phyloP scores from a whole-genome alignment of 2,329 filamentous ascomycete species.

The Aspergillus arachidicola region DNA sequence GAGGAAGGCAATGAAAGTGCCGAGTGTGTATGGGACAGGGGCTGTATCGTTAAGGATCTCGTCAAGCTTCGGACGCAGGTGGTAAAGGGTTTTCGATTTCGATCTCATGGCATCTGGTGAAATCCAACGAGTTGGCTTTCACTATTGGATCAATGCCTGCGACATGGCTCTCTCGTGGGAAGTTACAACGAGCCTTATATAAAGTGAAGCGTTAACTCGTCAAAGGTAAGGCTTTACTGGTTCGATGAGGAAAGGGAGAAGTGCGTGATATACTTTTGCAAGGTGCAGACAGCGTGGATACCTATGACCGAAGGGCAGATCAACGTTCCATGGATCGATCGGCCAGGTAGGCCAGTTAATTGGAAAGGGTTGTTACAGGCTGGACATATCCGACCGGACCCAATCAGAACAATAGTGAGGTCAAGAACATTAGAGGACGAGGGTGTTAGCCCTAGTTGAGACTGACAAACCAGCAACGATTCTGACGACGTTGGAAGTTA shows the following conservation, averaged over 20 bases:
- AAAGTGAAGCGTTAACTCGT: not conserved
- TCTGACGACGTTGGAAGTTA: not conserved
- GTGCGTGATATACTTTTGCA: not conserved
- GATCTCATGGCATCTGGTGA: not conserved
- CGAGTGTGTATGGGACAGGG: constrained; percentile 80
- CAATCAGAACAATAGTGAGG: constrained; percentile 23
- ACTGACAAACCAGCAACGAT: not conserved
- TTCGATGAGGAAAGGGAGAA: not conserved
- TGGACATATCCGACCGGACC: not conserved
- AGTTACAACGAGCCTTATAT: not conserved
- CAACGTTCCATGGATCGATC: not conserved
- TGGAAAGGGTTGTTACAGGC: not conserved
- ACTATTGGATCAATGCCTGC: not conserved
- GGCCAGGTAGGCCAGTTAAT: not conserved
- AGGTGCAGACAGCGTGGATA: not conserved
- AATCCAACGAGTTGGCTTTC: not conserved
- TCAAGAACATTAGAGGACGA: not conserved
- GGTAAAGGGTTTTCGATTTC: constrained; percentile 1
- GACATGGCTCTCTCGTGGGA: not conserved
- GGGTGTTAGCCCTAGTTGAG: not conserved
- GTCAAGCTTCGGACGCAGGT: constrained; percentile 66
- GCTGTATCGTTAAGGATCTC: constrained; percentile 84
- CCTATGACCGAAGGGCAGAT: not conserved
- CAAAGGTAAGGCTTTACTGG: not conserved
- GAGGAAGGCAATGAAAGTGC: constrained; percentile 87